These are phyloP conservation scores for Tylopilus sp. DNA, from an alignment of 768 basidiomycete species.

Conservation along the genomic window DNA sequence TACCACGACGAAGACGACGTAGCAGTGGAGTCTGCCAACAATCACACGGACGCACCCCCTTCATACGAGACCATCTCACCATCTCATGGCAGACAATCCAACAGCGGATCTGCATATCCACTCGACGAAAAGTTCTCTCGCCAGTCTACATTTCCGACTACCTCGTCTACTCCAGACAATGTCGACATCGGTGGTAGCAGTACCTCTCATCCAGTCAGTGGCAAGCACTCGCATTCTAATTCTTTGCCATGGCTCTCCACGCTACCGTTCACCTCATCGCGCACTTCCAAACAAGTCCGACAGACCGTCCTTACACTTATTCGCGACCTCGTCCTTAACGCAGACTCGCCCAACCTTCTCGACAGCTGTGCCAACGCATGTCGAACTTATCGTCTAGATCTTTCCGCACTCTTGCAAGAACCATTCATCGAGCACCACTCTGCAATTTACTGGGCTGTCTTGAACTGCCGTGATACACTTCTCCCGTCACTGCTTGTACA, in stretches of 20 bases:
- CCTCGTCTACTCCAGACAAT: not conserved
- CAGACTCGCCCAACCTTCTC: conserved; percentile 19
- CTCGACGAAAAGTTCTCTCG: conserved; percentile 13
- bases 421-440: conserved; percentile 60
- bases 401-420: conserved; percentile 59
- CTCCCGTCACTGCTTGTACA: conserved; percentile 52
- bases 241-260: conserved; percentile 17
- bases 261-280: conserved; percentile 19
- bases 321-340: conserved; percentile 46
- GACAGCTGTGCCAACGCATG: conserved; percentile 58
- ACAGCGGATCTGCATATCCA: not conserved
- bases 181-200: too few relatives aligned
- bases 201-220: not conserved
- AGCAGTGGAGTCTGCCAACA: not conserved
- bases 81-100: not conserved
- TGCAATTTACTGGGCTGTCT: conserved; percentile 70
- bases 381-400: conserved; percentile 41
- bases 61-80: conserved; percentile 23
- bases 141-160: not conserved
- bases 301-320: conserved; percentile 51
- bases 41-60: conserved; percentile 17
- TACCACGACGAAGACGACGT: conserved; percentile 10
- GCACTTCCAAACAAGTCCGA: conserved; percentile 44
- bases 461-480: conserved; percentile 44
- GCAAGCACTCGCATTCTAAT: not conserved